Evolutionary conservation across 805 yeast genomes (phyloP).

Genomic region (Candida montana): DNA sequence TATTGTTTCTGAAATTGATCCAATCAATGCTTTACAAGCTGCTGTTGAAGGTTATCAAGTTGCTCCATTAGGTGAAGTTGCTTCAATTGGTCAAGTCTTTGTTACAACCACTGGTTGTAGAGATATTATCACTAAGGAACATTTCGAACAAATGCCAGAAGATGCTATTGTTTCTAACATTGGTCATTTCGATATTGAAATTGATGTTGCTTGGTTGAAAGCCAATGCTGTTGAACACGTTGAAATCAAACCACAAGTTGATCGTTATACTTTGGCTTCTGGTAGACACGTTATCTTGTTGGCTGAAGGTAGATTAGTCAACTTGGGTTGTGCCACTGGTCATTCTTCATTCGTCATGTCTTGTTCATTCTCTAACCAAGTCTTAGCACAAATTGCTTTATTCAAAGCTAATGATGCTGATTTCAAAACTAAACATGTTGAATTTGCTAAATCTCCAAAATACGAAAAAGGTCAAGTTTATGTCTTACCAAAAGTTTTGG

Average conservation of each 20-base stretch:
- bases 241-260: constrained; percentile 99
- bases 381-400: constrained; percentile 95
- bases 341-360: constrained; percentile 99
- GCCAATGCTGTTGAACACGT: constrained; percentile 88
- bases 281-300: constrained; percentile 94
- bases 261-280: constrained; percentile 82
- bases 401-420: constrained; percentile 79
- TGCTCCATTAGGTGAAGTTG: constrained; percentile 90
- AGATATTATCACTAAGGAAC: constrained; percentile 88
- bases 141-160: constrained; percentile 92
- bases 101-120: constrained; percentile 99
- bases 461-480: constrained; percentile 84
- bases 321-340: constrained; percentile 99
- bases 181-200: constrained; percentile 99
- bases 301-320: constrained; percentile 99
- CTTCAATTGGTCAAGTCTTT: constrained; percentile 89
- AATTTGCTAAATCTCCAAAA: constrained; percentile 89
- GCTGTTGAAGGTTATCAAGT: constrained; percentile 99
- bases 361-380: constrained; percentile 99
- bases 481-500: constrained; percentile 94
- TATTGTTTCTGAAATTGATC: constrained; percentile 94
- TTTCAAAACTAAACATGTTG: constrained; percentile 78
- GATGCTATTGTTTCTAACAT: constrained; percentile 99
- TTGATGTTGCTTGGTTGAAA: constrained; percentile 98
- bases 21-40: constrained; percentile 98